Evolutionary conservation across 2,329 filamentous ascomycete genomes (phyloP).

Genomic region (Diaporthe longicolla): DNA sequence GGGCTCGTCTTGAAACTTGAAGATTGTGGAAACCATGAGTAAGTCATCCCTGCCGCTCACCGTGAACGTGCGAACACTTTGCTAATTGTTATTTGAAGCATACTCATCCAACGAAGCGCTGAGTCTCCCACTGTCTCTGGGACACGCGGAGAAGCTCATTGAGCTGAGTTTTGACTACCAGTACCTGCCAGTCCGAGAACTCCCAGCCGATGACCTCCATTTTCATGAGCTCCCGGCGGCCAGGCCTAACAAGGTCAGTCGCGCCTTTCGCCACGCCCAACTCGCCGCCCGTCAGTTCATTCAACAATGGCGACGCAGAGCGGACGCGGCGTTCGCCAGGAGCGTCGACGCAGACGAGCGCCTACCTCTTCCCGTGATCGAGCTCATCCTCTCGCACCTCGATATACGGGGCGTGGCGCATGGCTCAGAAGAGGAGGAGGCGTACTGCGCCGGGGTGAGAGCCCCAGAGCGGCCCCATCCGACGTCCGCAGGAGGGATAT

Average conservation of each 20-base stretch:
- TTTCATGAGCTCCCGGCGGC: not conserved
- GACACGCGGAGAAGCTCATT: not conserved
- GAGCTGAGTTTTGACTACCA: not conserved
- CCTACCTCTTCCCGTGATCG: not conserved
- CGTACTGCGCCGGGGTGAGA: not conserved
- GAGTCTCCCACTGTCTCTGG: not conserved
- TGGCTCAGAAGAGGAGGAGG: not conserved
- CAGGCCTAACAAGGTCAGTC: conserved; percentile 14
- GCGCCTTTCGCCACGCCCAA: conserved; percentile 8
- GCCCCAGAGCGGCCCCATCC: not conserved
- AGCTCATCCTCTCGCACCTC: not conserved
- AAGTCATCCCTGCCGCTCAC: not conserved
- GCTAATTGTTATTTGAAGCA: not conserved
- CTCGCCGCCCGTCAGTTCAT: not conserved
- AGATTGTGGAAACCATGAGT: conserved; percentile 9
- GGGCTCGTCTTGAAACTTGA: not conserved
- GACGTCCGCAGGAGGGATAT: not conserved
- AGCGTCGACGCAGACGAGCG: not conserved
- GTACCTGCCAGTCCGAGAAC: not conserved
- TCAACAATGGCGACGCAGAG: not conserved
- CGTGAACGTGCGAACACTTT: not conserved
- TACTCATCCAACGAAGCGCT: not conserved
- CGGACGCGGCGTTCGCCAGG: too few relatives aligned
- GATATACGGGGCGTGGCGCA: not conserved
- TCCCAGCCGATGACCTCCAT: not conserved